Conservation (phyloP, 2,329 filamentous ascomycete genomes). For the Colletotrichum tabaci region DNA sequence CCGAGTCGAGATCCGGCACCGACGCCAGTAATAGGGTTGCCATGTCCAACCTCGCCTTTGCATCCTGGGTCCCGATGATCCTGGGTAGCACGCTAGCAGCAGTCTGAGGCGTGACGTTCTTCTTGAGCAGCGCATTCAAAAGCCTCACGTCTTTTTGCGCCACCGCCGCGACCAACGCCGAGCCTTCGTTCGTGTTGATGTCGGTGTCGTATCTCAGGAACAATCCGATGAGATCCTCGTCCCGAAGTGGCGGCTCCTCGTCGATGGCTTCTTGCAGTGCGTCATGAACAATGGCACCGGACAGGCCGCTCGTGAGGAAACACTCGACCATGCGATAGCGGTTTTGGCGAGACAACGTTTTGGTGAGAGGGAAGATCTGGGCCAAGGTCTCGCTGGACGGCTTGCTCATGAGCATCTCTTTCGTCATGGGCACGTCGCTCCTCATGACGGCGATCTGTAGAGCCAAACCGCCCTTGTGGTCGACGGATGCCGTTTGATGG, state of each 20-base stretch:
- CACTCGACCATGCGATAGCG: slow-evolving; percentile 65
- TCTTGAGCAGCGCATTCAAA: slow-evolving; percentile 60
- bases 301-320: slow-evolving; percentile 65
- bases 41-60: slow-evolving; percentile 61
- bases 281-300: slow-evolving; percentile 62
- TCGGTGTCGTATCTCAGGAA: slow-evolving; percentile 68
- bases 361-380: slow-evolving; percentile 64
- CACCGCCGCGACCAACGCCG: slow-evolving; percentile 65
- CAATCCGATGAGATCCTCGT: slow-evolving; percentile 67
- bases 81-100: slow-evolving; percentile 63
- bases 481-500: slow-evolving; percentile 67
- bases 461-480: slow-evolving; percentile 67
- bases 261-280: slow-evolving; percentile 68
- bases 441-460: slow-evolving; percentile 64
- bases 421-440: slow-evolving; percentile 60
- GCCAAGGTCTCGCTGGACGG: slow-evolving; percentile 64
- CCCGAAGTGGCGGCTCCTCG: slow-evolving; percentile 62
- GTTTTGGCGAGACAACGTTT: slow-evolving; percentile 57
- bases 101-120: slow-evolving; percentile 62
- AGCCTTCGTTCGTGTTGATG: slow-evolving; percentile 67
- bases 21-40: slow-evolving; percentile 62
- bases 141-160: slow-evolving; percentile 63
- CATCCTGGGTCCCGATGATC: slow-evolving; percentile 63
- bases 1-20: slow-evolving; percentile 59
- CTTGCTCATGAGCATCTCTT: slow-evolving; percentile 61